Evolutionary conservation across 306 rosid species (phyloP).

Genomic region (Lotus japonicus): DNA sequence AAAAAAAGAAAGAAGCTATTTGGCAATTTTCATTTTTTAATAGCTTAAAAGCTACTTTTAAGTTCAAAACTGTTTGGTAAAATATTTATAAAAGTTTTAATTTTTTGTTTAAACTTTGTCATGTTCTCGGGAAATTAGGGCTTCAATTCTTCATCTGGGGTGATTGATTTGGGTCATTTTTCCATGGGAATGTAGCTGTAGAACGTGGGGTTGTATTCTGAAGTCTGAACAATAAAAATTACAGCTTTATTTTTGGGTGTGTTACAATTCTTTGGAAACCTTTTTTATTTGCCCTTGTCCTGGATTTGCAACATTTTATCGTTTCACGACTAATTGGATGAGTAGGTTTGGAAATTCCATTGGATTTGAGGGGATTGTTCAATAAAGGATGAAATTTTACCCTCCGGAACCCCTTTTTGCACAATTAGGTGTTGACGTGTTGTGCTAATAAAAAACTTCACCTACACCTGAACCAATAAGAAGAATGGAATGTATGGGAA

Average conservation of each 20-base stretch:
- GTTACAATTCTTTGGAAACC: background rate
- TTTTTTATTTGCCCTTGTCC: constrained; percentile 8
- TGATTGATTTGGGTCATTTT: constrained; percentile 18
- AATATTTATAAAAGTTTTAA: too few relatives aligned
- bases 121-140: constrained; percentile 31
- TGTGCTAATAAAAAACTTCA: too few relatives aligned
- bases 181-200: constrained; percentile 29
- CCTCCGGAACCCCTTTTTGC: constrained; percentile 24
- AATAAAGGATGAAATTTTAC: constrained; percentile 22
- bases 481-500: too few relatives aligned
- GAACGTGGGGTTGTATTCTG: constrained; percentile 11
- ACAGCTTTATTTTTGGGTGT: constrained; percentile 26
- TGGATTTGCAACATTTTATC: constrained; percentile 18
- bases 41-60: too few relatives aligned
- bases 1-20: too few relatives aligned
- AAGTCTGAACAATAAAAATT: constrained; percentile 2
- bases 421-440: constrained; percentile 31
- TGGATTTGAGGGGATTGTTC: constrained; percentile 24
- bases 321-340: background rate
- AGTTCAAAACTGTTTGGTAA: too few relatives aligned
- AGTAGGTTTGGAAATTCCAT: constrained; percentile 19
- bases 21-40: too few relatives aligned
- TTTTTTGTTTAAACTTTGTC: too few relatives aligned
- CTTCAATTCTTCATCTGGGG: constrained; percentile 24
- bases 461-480: too few relatives aligned